Evolutionary conservation across 164 flowering plant genomes (phyloP).

Genomic region (Santalum album): DNA sequence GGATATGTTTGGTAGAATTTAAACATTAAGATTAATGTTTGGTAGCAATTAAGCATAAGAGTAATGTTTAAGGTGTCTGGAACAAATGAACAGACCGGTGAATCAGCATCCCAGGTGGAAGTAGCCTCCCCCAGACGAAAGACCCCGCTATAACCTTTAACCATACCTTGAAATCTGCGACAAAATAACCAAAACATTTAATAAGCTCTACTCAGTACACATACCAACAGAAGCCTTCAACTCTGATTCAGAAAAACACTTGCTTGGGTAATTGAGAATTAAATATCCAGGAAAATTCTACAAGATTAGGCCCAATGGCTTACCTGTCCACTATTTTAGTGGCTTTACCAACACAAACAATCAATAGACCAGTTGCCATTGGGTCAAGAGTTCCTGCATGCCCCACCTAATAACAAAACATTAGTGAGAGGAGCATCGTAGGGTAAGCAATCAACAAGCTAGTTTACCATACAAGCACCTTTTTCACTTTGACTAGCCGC

Average conservation of each 20-base stretch:
- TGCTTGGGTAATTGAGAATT: background rate
- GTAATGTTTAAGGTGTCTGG: constrained; percentile 8
- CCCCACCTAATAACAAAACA: constrained; percentile 54
- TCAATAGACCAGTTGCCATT: constrained; percentile 95
- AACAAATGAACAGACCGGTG: constrained; percentile 66
- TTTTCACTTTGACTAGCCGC: constrained; percentile 79
- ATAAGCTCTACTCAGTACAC: background rate
- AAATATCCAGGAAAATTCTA: background rate
- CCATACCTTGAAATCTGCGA: constrained; percentile 88
- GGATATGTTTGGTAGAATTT: too few species aligned
- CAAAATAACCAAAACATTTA: constrained; percentile 1
- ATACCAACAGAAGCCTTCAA: background rate
- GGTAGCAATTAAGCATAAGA: constrained; percentile 1
- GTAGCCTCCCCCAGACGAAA: constrained; percentile 98
- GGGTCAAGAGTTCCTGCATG: constrained; percentile 99
- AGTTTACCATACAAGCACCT: constrained; percentile 37
- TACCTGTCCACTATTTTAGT: constrained; percentile 92
- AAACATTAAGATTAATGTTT: too few species aligned
- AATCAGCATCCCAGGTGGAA: constrained; percentile 98
- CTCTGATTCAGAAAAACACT: background rate
- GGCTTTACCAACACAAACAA: constrained; percentile 95
- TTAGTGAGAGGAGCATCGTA: background rate
- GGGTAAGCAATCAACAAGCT: constrained; percentile 2
- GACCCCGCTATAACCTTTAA: constrained; percentile 87
- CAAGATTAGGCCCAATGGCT: background rate